A percentile compares a stretch with the other conserved stretches of the same genome.
Conservation (phyloP, 768 basidiomycete genomes). For the Baorangia bicolor region DNA sequence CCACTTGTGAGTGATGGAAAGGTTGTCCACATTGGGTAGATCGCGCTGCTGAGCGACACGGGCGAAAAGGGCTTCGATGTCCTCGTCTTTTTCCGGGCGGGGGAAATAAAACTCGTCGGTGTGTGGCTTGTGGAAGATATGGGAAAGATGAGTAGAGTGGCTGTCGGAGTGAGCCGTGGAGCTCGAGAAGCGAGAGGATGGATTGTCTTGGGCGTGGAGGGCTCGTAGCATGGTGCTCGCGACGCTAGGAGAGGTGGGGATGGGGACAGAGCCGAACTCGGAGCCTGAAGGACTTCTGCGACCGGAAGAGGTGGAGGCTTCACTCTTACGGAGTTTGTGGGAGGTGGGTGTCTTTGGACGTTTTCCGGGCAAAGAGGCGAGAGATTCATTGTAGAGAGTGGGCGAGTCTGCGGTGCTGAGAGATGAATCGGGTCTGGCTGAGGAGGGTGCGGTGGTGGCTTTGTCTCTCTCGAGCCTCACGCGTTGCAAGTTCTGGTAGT, state of each 20-base stretch:
- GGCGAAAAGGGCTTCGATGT: slow-evolving; percentile 80
- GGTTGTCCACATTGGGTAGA: slow-evolving; percentile 54
- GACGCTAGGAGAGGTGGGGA: slow-evolving; percentile 32
- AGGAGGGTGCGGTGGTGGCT: slow-evolving; percentile 26
- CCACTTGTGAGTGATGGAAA: slow-evolving; percentile 89
- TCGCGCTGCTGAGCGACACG: slow-evolving; percentile 71
- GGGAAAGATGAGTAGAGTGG: slow-evolving; percentile 43
- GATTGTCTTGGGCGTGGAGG: slow-evolving; percentile 54
- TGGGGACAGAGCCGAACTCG: slow-evolving; percentile 52
- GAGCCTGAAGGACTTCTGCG: slow-evolving; percentile 47
- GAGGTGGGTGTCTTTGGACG: slow-evolving; percentile 36
- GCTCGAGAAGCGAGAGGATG: slow-evolving; percentile 59
- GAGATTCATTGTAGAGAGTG: slow-evolving; percentile 54
- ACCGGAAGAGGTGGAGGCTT: slow-evolving; percentile 52
- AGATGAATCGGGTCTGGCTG: slow-evolving; percentile 50
- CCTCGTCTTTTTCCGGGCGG: slow-evolving; percentile 70
- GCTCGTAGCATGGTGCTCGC: slow-evolving; percentile 46
- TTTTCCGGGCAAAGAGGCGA: slow-evolving; percentile 36
- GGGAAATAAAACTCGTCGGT: slow-evolving; percentile 69
- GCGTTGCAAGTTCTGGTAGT: slow-evolving; percentile 48
- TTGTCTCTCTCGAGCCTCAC: slow-evolving; percentile 55
- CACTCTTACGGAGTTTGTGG: slow-evolving; percentile 46
- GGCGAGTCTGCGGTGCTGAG: slow-evolving; percentile 57
- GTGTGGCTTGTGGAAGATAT: slow-evolving; percentile 54
- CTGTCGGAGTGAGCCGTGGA: slow-evolving; percentile 44